phyloP scores from a whole-genome alignment of 164 flowering plant genomes.

The Berberis thunbergii region DNA sequence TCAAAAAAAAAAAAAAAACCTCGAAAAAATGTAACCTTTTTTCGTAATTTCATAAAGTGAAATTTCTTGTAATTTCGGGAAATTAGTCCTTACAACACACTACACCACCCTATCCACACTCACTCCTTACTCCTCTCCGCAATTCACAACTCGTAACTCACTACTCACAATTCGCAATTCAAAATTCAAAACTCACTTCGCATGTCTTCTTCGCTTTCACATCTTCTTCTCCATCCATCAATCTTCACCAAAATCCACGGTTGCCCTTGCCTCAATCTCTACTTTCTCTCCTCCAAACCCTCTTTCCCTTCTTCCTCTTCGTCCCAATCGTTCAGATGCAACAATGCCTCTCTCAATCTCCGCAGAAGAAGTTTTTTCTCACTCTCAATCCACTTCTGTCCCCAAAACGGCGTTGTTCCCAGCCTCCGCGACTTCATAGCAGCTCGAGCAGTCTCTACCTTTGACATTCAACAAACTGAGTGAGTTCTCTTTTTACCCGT shows the following conservation, averaged over 20 bases:
- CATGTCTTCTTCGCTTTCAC: background rate
- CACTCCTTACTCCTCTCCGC: too few species aligned
- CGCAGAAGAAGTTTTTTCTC: background rate
- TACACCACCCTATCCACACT: too few species aligned
- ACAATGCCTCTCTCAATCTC: background rate
- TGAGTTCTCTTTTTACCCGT: background rate
- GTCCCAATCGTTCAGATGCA: background rate
- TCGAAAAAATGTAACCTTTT: too few species aligned
- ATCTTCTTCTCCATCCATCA: background rate
- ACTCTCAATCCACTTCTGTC: background rate
- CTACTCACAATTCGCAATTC: too few species aligned
- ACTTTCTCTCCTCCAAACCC: background rate
- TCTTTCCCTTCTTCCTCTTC: background rate
- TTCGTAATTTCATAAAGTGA: too few species aligned
- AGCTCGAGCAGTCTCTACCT: slow-evolving; percentile 1
- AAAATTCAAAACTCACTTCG: too few species aligned
- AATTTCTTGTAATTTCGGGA: too few species aligned
- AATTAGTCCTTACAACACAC: too few species aligned
- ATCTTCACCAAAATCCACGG: background rate
- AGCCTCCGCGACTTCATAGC: background rate
- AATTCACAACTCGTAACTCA: too few species aligned
- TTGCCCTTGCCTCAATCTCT: background rate
- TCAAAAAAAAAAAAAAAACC: too few species aligned
- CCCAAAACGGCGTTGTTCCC: background rate
- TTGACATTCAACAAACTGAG: background rate